A percentile compares a stretch with the other conserved stretches of the same genome.
Evolutionary conservation across 169 alveolate species (phyloP).

Genomic region (Plasmodium malariae): DNA sequence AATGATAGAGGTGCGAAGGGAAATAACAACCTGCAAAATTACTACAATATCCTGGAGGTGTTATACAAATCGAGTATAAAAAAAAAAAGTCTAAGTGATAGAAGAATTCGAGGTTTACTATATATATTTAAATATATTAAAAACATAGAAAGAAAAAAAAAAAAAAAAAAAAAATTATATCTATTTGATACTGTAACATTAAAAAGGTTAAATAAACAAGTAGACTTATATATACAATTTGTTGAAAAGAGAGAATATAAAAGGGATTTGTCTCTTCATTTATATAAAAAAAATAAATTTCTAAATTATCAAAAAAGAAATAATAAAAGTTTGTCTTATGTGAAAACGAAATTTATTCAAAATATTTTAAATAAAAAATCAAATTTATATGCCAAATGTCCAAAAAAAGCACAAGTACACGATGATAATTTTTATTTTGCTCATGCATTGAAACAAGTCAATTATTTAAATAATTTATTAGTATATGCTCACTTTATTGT

Average conservation of each 20-base stretch:
- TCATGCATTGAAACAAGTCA: conserved; percentile 46
- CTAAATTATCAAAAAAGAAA: not conserved
- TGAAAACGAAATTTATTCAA: conserved; percentile 30
- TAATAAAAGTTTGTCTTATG: not conserved
- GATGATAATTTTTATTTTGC: conserved; percentile 26
- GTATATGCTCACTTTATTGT: conserved; percentile 41
- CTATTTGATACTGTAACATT: conserved; percentile 26
- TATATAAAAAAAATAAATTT: not conserved
- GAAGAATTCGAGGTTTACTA: conserved; percentile 36
- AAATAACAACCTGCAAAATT: conserved; percentile 7
- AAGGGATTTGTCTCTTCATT: conserved; percentile 5
- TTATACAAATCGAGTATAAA: conserved; percentile 34
- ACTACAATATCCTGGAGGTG: conserved; percentile 48
- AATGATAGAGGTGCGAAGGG: too few species aligned
- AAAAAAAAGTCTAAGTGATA: conserved; percentile 35
- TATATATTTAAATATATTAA: conserved; percentile 58
- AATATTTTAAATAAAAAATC: conserved; percentile 30
- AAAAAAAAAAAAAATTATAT: conserved; percentile 18
- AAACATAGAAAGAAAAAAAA: conserved; percentile 33
- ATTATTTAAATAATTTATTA: conserved; percentile 41
- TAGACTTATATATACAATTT: conserved; percentile 50
- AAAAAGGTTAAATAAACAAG: conserved; percentile 40
- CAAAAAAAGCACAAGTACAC: not conserved
- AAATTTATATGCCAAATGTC: conserved; percentile 3
- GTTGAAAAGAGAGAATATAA: conserved; percentile 43